A percentile compares a stretch with the other conserved stretches of the same genome.
Conservation (phyloP, 2,329 filamentous ascomycete species). For the Kalmusia sp. region DNA sequence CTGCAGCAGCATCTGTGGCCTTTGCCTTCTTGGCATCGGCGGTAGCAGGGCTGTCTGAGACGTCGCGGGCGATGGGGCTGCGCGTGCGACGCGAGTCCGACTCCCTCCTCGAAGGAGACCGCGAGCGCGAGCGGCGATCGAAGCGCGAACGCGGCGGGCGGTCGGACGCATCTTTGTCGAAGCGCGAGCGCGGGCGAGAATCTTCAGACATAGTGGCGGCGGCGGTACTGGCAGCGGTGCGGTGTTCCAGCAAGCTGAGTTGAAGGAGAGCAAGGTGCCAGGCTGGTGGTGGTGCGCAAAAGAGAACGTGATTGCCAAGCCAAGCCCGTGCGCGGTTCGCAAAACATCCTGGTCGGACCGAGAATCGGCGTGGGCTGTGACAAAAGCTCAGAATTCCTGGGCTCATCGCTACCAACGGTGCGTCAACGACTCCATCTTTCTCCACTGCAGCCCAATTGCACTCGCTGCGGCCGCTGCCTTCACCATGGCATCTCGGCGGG, state of each 20-base stretch:
- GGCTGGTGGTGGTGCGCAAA: not conserved
- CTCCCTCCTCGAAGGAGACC: conserved; percentile 73
- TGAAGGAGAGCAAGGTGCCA: not conserved
- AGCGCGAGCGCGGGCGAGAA: conserved; percentile 88
- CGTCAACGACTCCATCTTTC: not conserved
- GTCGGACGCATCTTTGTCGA: conserved; percentile 87
- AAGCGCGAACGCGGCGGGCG: conserved; percentile 72
- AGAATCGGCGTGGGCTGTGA: not conserved
- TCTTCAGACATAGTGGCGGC: conserved; percentile 54
- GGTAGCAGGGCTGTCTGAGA: conserved; percentile 53
- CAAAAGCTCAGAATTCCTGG: not conserved
- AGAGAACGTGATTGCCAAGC: not conserved
- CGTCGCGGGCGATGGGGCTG: conserved; percentile 71
- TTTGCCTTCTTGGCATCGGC: conserved; percentile 60
- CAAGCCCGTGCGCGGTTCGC: not conserved
- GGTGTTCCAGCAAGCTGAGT: not conserved
- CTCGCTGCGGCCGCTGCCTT: conserved; percentile 15
- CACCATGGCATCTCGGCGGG: conserved; percentile 53
- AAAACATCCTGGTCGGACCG: not conserved
- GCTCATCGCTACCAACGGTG: not conserved
- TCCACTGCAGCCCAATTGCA: conserved; percentile 24
- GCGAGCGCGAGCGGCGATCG: conserved; percentile 72
- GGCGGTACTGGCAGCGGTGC: not conserved
- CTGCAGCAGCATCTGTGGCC: conserved; percentile 70
- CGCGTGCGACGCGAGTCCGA: conserved; percentile 77